Conservation (phyloP, 257 asterid species). For the Hygrophila difformis region DNA sequence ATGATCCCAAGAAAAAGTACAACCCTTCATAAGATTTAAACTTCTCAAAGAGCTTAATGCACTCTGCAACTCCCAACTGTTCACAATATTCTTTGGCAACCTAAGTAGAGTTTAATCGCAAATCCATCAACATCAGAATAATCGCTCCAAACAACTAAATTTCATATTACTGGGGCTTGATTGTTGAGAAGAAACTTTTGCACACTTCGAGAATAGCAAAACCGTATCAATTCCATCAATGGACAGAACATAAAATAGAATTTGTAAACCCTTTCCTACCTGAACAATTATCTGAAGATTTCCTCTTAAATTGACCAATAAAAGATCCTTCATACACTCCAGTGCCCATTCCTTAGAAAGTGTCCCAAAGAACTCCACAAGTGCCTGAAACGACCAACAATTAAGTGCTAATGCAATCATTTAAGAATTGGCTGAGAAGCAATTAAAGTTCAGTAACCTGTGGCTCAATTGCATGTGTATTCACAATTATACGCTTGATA, state of each 20-base stretch:
- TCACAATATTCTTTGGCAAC: constrained; percentile 97
- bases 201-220: neutral
- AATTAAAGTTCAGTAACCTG: constrained; percentile 46
- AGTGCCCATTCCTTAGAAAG: constrained; percentile 96
- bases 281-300: constrained; percentile 99
- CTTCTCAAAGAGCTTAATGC: constrained; percentile 93
- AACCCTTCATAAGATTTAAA: constrained; percentile 96
- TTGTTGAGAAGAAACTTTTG: neutral
- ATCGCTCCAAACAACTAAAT: neutral
- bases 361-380: constrained; percentile 95
- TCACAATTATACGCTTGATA: constrained; percentile 95
- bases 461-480: constrained; percentile 99
- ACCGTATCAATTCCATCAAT: neutral
- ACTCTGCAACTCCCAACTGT: constrained; percentile 89
- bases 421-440: neutral
- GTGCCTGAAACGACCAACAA: constrained; percentile 44
- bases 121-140: neutral
- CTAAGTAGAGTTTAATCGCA: constrained; percentile 32
- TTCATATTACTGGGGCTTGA: too few relatives aligned
- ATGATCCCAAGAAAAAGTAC: constrained; percentile 95
- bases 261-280: constrained; percentile 33
- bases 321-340: constrained; percentile 99
- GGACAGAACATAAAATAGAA: neutral
- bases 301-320: constrained; percentile 88
- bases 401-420: constrained; percentile 15